Conservation (phyloP, 805 yeast genomes). For the Saturnispora besseyi region DNA sequence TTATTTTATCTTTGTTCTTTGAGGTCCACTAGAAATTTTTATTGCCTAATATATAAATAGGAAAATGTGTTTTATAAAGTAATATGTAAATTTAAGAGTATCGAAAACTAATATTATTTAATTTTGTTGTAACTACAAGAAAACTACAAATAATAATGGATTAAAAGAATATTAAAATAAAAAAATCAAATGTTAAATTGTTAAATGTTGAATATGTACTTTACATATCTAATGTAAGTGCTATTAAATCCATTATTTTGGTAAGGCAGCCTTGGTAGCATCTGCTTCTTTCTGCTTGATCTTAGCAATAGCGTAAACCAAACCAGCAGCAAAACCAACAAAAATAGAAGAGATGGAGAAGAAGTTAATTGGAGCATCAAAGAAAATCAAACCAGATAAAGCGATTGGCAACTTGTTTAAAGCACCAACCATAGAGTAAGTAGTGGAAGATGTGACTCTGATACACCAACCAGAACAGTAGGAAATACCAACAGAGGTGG, state of each 20-base stretch:
- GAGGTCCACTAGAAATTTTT: not conserved
- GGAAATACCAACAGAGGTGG: slow-evolving; percentile 92
- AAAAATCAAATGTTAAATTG: not conserved
- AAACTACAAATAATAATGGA: not conserved
- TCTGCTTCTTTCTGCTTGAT: slow-evolving; percentile 64
- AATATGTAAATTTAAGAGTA: not conserved
- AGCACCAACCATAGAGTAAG: slow-evolving; percentile 99
- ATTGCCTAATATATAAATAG: not conserved
- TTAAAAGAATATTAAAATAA: not conserved
- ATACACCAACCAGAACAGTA: slow-evolving; percentile 99
- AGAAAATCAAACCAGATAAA: slow-evolving; percentile 85
- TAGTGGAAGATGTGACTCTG: slow-evolving; percentile 96
- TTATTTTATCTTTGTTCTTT: not conserved
- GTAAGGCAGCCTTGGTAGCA: slow-evolving; percentile 21
- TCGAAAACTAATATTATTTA: too few relatives aligned
- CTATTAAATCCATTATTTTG: slow-evolving; percentile 20
- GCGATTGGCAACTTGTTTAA: slow-evolving; percentile 97
- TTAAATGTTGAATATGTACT: not conserved
- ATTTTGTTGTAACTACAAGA: too few relatives aligned
- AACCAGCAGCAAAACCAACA: slow-evolving; percentile 91
- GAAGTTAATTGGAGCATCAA: slow-evolving; percentile 91
- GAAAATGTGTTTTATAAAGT: not conserved
- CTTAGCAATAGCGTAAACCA: slow-evolving; percentile 92
- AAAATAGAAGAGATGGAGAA: slow-evolving; percentile 81
- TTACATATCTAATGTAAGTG: not conserved